A percentile compares a stretch with the other conserved stretches of the same genome.
phyloP scores from a whole-genome alignment of 2,329 filamentous ascomycete genomes.

The Epicoccum sorghinum region DNA sequence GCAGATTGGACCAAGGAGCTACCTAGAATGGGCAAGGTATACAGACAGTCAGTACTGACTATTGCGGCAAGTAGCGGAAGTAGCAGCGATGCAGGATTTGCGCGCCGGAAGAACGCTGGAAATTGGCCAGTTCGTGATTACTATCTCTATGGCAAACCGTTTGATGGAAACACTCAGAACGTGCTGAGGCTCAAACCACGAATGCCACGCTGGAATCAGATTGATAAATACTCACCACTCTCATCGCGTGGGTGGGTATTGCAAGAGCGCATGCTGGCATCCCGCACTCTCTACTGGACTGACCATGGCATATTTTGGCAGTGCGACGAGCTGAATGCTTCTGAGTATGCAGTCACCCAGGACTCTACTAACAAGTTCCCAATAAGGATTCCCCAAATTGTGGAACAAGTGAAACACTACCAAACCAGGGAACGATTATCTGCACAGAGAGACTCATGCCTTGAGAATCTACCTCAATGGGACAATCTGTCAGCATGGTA shows the following conservation, averaged over 20 bases:
- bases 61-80: slow-evolving; percentile 1
- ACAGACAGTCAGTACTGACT: not conserved
- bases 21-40: not conserved
- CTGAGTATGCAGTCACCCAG: not conserved
- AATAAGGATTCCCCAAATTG: no score
- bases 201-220: no score
- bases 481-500: not conserved
- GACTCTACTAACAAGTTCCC: no score
- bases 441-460: not conserved
- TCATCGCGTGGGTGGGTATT: not conserved
- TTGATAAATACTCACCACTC: not conserved
- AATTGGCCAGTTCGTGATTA: not conserved
- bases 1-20: no score
- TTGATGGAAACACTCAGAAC: not conserved
- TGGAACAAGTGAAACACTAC: no score
- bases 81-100: not conserved
- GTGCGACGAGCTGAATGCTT: not conserved
- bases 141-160: not conserved
- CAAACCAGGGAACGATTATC: not conserved
- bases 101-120: not conserved
- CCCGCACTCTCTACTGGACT: not conserved
- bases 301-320: not conserved
- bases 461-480: not conserved
- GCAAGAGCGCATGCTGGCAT: slow-evolving; percentile 1
- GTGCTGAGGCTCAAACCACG: not conserved